Evolutionary conservation across 768 basidiomycete species (phyloP), one percentile per base, ranked within the genome.

Genomic region (Royoungia palumana): DNA sequence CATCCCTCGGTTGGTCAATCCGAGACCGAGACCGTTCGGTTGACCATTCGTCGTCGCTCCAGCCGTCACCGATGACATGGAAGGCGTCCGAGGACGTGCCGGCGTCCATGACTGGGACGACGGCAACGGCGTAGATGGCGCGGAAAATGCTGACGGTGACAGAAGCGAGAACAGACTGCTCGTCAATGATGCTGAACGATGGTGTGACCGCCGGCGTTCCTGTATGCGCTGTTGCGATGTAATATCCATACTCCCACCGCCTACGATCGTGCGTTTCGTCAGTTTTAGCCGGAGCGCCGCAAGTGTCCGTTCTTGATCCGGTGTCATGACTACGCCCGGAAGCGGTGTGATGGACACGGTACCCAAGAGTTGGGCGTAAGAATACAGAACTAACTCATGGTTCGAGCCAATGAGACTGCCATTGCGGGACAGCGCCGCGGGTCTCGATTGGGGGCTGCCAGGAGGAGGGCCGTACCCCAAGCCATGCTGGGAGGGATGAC

Each of bases 241-340:
- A 38, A 89, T 87, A 56, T 89, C 85, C 87, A 90, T 89, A 56
- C 85, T 81, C 6, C 89, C 88, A 1, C 88, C 87, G 0, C 85
- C 68, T 5, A 77, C 70, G 28, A 69, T 48, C 17, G 74, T 45
- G 4, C 70, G 68, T 32, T 72, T 80, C 17, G 75, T 64, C 16
- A 88, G 67, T 6, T 72, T 73, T 3, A 73, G 61, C 6, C 85
- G 76, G 5, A 86, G 71, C 0, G 69, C 60, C 22, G 70, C 65
- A 46, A 85, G 63, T 0, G 72, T 70, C 1, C 71, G 72, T 0
- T 63, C 61, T 38, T 84, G 78, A 14, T 80, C 77, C 2, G 65
- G 66, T 3, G 74, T 69, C 20, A 72, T 62, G n/a, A 65, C 59
- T 2, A 62, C 53, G 16, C 73, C 75, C 3, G 72, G 67, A 4